phyloP scores from a whole-genome alignment of 371 early-diverging fungal genomes.

The Circinella minor region DNA sequence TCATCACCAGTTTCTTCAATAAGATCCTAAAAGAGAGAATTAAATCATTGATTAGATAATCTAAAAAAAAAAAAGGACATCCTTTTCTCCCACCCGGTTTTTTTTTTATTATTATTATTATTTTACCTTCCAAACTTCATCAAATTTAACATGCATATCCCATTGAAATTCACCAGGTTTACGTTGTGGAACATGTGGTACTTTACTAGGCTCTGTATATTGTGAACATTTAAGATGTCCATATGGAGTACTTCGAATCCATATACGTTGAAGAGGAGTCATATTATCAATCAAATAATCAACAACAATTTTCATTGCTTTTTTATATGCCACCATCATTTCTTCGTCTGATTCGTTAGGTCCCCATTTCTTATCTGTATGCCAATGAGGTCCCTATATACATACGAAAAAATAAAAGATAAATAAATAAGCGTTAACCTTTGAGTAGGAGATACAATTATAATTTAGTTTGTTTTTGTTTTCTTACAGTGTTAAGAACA shows the following conservation, averaged over 20 bases:
- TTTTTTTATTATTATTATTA: background rate
- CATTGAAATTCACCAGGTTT: constrained; percentile 49
- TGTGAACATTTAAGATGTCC: constrained; percentile 50
- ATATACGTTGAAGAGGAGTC: constrained; percentile 40
- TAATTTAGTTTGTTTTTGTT: no score
- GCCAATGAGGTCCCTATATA: constrained; percentile 52
- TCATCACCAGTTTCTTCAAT: constrained; percentile 28
- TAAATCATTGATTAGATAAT: no score
- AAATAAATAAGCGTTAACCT: background rate
- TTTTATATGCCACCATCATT: constrained; percentile 38
- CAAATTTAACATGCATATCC: constrained; percentile 49
- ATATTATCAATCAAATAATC: constrained; percentile 32
- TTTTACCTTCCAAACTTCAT: constrained; percentile 43
- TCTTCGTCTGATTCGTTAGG: constrained; percentile 37
- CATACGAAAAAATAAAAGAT: no score
- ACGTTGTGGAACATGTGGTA: constrained; percentile 38
- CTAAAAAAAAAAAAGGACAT: background rate
- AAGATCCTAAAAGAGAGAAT: constrained; percentile 19
- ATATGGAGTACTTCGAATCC: constrained; percentile 52
- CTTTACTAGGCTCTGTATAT: constrained; percentile 35
- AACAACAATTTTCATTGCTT: constrained; percentile 34
- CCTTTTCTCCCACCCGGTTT: background rate
- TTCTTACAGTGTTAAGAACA: constrained; percentile 49
- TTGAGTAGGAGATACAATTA: background rate
- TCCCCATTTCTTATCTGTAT: constrained; percentile 42